Evolutionary conservation across 1,139 yeast species (phyloP).

Genomic region (Magnusiomyces magnusii): DNA sequence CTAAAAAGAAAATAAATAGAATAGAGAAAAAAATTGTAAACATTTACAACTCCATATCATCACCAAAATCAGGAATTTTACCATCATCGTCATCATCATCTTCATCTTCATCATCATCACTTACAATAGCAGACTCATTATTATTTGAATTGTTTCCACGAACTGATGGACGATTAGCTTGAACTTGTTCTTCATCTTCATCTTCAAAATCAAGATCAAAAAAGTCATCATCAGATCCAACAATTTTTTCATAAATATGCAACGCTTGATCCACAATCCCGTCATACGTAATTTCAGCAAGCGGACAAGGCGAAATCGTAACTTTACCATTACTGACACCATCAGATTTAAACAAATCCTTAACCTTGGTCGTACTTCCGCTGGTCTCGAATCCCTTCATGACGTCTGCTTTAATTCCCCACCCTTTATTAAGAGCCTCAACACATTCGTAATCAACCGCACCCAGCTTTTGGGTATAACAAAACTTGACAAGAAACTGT

Average conservation of each 20-base stretch:
- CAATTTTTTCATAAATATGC: slow-evolving; percentile 61
- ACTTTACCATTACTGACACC: neutral
- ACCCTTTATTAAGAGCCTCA: neutral
- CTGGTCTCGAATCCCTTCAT: neutral
- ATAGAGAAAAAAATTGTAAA: too few relatives aligned
- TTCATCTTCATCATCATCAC: slow-evolving; percentile 17
- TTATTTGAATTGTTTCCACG: neutral
- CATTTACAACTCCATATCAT: slow-evolving; percentile 52
- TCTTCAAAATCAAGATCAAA: slow-evolving; percentile 96
- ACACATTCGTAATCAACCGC: slow-evolving; percentile 18
- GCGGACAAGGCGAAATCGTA: slow-evolving; percentile 48
- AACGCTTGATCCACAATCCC: slow-evolving; percentile 83
- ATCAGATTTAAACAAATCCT: too few relatives aligned
- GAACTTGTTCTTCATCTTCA: slow-evolving; percentile 51
- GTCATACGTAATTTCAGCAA: slow-evolving; percentile 82
- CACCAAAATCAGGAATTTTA: slow-evolving; percentile 50
- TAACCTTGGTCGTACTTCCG: neutral
- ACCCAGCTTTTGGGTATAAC: slow-evolving; percentile 51
- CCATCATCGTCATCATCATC: slow-evolving; percentile 29
- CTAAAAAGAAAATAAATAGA: too few relatives aligned
- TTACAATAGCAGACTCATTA: slow-evolving; percentile 2
- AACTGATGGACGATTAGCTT: neutral
- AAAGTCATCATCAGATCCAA: slow-evolving; percentile 92
- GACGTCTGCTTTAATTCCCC: neutral
- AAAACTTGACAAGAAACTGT: slow-evolving; percentile 69